Evolutionary conservation across 2,329 filamentous ascomycete species (phyloP).

Genomic region (Botrytis medusae): DNA sequence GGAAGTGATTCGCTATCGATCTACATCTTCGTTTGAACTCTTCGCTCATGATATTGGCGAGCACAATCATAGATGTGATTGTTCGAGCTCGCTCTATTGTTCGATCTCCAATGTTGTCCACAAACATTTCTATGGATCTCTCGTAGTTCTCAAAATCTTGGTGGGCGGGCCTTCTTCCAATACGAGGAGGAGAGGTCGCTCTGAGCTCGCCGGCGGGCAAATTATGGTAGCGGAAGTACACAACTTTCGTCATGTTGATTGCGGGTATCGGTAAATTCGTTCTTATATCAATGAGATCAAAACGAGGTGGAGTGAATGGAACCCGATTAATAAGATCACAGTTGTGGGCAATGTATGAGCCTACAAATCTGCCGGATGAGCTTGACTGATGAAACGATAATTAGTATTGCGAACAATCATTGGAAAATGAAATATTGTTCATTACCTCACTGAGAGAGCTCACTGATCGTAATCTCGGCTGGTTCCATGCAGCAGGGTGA

Average conservation of each 20-base stretch:
- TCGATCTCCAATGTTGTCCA: rapidly evolving
- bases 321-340: neutral
- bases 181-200: neutral
- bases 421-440: neutral
- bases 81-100: neutral
- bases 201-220: neutral
- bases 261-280: neutral
- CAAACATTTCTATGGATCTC: neutral
- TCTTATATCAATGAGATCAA: neutral
- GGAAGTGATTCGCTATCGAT: neutral
- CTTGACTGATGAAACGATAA: neutral
- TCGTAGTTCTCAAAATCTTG: neutral
- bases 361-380: neutral
- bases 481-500: neutral
- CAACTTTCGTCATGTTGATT: neutral
- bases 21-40: slow-evolving; percentile 6
- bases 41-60: neutral
- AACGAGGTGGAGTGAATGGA: neutral
- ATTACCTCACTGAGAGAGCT: neutral
- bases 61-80: neutral
- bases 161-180: neutral
- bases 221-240: neutral
- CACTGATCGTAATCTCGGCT: neutral
- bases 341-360: neutral
- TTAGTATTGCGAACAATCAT: neutral